Evolutionary conservation across 2,329 filamentous ascomycete species (phyloP).

Genomic region (Rutstroemia sp.): DNA sequence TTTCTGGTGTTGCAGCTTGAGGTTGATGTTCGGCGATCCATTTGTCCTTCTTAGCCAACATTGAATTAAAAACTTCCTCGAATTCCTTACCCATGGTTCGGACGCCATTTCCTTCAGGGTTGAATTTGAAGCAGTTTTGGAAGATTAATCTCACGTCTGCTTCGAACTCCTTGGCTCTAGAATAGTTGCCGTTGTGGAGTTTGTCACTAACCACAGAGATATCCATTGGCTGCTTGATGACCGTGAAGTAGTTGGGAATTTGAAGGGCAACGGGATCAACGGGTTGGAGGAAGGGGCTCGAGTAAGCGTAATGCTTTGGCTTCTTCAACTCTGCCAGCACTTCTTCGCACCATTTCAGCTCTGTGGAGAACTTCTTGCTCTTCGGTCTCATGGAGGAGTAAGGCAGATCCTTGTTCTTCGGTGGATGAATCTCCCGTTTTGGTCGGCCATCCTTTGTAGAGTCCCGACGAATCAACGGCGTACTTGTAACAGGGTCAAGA

Average conservation of each 20-base stretch:
- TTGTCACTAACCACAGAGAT: conserved; percentile 73
- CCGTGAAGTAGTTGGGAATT: conserved; percentile 85
- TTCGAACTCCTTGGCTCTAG: conserved; percentile 77
- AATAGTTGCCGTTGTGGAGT: conserved; percentile 71
- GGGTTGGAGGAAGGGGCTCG: conserved; percentile 69
- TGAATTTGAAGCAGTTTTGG: conserved; percentile 88
- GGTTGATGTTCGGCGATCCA: conserved; percentile 74
- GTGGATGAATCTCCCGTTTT: conserved; percentile 88
- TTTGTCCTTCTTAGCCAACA: conserved; percentile 71
- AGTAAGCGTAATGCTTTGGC: conserved; percentile 58
- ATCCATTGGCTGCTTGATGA: conserved; percentile 98
- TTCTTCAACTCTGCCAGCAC: conserved; percentile 73
- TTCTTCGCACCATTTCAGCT: conserved; percentile 84
- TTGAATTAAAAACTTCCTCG: conserved; percentile 64
- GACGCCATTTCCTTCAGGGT: conserved; percentile 69
- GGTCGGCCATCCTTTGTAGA: conserved; percentile 73
- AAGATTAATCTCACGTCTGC: conserved; percentile 77
- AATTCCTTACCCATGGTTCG: conserved; percentile 64
- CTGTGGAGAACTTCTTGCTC: conserved; percentile 81
- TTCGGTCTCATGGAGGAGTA: conserved; percentile 79
- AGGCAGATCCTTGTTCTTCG: conserved; percentile 84
- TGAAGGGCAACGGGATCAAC: conserved; percentile 92
- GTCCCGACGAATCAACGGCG: conserved; percentile 78
- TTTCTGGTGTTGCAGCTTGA: conserved; percentile 53
- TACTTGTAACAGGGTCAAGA: conserved; percentile 61